A percentile compares a stretch with the other conserved stretches of the same genome.
These are phyloP conservation scores for Rhodotorula glutinis DNA, from an alignment of 1,284 basidiomycete species.

Conservation along the genomic window DNA sequence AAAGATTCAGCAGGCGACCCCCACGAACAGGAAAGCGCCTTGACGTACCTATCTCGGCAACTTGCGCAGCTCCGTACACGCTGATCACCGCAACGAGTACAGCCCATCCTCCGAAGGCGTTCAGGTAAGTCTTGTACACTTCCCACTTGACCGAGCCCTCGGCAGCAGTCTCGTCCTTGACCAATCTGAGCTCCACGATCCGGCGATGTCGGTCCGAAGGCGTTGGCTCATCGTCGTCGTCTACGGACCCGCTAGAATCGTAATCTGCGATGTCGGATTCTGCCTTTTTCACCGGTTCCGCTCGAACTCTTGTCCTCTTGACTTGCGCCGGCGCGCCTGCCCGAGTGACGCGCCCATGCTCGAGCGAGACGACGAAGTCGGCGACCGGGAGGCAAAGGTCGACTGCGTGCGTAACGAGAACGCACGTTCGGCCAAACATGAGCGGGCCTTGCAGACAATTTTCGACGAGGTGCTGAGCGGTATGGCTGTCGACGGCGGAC, in stretches of 20 bases:
- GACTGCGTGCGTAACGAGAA: slow-evolving; percentile 84
- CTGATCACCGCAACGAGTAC: slow-evolving; percentile 18
- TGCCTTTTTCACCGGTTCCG: neutral
- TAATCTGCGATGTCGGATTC: slow-evolving; percentile 23
- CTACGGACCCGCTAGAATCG: slow-evolving; percentile 18
- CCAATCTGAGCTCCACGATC: slow-evolving; percentile 35
- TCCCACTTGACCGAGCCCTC: slow-evolving; percentile 31
- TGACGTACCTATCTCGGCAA: slow-evolving; percentile 32
- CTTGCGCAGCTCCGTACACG: slow-evolving; percentile 36
- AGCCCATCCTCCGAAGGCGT: slow-evolving; percentile 35
- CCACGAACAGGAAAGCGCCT: neutral
- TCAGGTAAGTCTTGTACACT: slow-evolving; percentile 35
- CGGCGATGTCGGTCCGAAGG: slow-evolving; percentile 10
- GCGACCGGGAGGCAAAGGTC: slow-evolving; percentile 55
- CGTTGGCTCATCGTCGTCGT: slow-evolving; percentile 18
- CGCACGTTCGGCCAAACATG: slow-evolving; percentile 64
- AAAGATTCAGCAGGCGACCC: neutral
- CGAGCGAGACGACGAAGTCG: slow-evolving; percentile 48
- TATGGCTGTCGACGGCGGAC: slow-evolving; percentile 52
- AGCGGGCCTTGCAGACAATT: slow-evolving; percentile 58
- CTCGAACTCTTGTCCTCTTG: neutral
- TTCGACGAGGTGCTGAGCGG: slow-evolving; percentile 40
- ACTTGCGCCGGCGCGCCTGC: slow-evolving; percentile 42
- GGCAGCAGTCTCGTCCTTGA: slow-evolving; percentile 40
- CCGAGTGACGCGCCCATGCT: slow-evolving; percentile 46